Base-by-base conservation (phyloP, 2,329 filamentous ascomycete genomes). In the Colletotrichum australisinense region DNA sequence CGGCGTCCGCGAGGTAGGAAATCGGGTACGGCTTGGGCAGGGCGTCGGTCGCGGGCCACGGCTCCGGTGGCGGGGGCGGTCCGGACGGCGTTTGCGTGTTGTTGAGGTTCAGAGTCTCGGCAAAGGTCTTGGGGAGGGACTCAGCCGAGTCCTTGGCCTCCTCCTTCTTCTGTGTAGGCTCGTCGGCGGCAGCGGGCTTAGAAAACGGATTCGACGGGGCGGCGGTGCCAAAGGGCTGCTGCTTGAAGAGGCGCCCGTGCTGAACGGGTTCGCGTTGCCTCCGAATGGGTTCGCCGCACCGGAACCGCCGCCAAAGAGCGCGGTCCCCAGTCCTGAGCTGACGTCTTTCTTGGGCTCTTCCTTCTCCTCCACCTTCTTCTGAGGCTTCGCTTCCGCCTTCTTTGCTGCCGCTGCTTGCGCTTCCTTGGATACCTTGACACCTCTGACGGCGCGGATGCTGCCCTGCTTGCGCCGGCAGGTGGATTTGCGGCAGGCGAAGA, bases 1-100 rank as follows among this genome's bases (percentile, higher is more conserved):
- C 96, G 64, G 96, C 96, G 77, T 98, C 97, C 63, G 93, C 88
- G 57, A 96, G 91, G 85, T 95, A 94, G 79, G 93, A 93, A 35
- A 89, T 85, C 0, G 94, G 93, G 83, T 95, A 98, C 0, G 95
- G 86, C 1, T 86, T 74, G 0, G 94, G 93, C 76, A 94, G 92
- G 0, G 88, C 83, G 1, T 90, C 86, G 52, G 87, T 84, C 14
- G 88, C 80, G 0, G 96, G 96, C 95, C 95, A 98, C 9, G 94
- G 93, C 76, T 95, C 90, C 1, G 88, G 84, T 0, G 90, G 86
- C 0, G 82, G 77, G 0, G 81, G 78, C 42, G 81, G 78, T 4
- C 77, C 79, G 49, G 79, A 77, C 49, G 84, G 69, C n/a, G 79
- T 58, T 24, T 85, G 83, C 8, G 85, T 78, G 74, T 85, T 87